A percentile compares a stretch with the other conserved stretches of the same genome.
Evolutionary conservation across 495 filamentous ascomycete genomes (phyloP).

Genomic region (Chaetomium tenue): DNA sequence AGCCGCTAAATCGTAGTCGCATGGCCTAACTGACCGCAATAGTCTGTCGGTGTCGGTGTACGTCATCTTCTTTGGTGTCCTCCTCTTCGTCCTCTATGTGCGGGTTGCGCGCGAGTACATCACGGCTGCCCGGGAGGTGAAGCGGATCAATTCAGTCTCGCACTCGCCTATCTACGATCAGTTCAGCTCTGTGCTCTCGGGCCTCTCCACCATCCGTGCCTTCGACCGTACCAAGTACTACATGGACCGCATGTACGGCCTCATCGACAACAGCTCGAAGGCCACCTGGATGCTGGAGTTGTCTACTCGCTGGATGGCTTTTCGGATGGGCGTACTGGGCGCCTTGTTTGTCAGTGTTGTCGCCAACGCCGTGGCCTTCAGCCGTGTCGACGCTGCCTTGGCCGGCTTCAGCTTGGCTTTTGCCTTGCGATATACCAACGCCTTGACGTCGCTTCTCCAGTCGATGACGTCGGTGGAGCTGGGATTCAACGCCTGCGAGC

Average conservation of each 20-base stretch:
- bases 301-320: conserved; percentile 59
- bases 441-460: conserved; percentile 49
- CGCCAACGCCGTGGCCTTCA: conserved; percentile 55
- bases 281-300: conserved; percentile 56
- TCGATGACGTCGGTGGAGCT: conserved; percentile 50
- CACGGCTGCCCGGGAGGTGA: conserved; percentile 60
- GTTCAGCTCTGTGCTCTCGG: conserved; percentile 58
- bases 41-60: conserved; percentile 28
- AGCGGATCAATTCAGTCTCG: conserved; percentile 60
- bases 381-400: conserved; percentile 58
- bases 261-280: conserved; percentile 55
- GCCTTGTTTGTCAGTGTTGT: conserved; percentile 58
- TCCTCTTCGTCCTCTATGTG: conserved; percentile 30
- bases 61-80: conserved; percentile 29
- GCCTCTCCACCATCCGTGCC: conserved; percentile 64
- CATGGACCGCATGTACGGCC: conserved; percentile 52
- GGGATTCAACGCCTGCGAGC: conserved; percentile 43
- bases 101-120: conserved; percentile 50
- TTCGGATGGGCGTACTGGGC: conserved; percentile 60
- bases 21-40: background rate
- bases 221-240: conserved; percentile 56
- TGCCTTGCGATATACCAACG: conserved; percentile 53
- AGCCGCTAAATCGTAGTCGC: background rate
- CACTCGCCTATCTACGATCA: conserved; percentile 64
- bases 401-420: conserved; percentile 57